Base-by-base conservation (phyloP, 1,284 basidiomycete species). In the Tilletia horrida region DNA sequence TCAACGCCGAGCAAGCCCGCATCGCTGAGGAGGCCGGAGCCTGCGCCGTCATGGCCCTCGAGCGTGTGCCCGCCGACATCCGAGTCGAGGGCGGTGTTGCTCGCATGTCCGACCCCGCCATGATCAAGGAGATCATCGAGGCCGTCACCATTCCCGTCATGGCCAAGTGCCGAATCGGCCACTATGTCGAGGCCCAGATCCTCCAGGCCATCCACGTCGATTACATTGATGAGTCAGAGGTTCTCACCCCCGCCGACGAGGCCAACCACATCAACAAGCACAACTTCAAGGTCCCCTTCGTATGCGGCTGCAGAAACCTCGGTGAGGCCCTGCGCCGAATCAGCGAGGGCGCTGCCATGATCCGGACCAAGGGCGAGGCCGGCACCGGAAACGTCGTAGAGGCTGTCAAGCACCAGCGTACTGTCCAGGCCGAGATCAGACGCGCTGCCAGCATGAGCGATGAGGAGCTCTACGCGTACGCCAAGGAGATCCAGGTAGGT, bases 351-450 rank as follows among this genome's bases (percentile, higher is more conserved):
- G 96, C 93, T 1, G 92, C 94, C 9, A 93, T 83, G 80, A 93
- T 97, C 83, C 91, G 94, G 76, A 96, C 94, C 69, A 97, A 96
- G 84, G 94, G 96, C 71, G 82, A 83, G 84, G 95, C 95, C 27
- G 95, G 95, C 47, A 98, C 95, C 0, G 95, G 96, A 48, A 97
- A 99, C 83, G 91, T 97, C 64, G 92, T 97, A 72, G 95, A 97
- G 84, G 81, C 79, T 21, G 95, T 97, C 66, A 88, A 92, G 72
- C 95, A 97, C 85, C 89, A 91, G 78, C 88, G 95, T 66, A 85
- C 89, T 27, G 88, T 95, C 69, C 88, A 85, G 84, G 85, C 88
- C 73, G 92, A 94, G 81, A 97, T 98, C 83, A 88, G 91, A 75
- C 88, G 87, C 76, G 91, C 90, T 14, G 88, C 90, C 74, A 76